Conservation (phyloP, 768 basidiomycete genomes). For the Auricularia cornea region DNA sequence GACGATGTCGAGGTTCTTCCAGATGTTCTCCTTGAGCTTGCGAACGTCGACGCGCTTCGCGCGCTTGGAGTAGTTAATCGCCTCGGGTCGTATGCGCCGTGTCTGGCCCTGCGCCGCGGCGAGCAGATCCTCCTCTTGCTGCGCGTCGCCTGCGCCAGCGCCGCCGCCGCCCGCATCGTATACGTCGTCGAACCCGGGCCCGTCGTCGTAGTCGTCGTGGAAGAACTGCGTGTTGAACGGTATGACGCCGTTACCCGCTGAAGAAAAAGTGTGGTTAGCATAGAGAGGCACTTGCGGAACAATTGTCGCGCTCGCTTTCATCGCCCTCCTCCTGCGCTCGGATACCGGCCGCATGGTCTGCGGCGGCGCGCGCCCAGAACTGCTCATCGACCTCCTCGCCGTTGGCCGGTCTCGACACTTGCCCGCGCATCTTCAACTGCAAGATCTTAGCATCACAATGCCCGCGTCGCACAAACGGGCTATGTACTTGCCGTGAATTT, state of each 20-base stretch:
- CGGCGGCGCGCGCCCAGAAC: constrained; percentile 95
- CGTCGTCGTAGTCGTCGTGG: constrained; percentile 81
- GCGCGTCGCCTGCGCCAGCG: constrained; percentile 39
- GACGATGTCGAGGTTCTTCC: constrained; percentile 83
- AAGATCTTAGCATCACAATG: not conserved
- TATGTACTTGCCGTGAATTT: constrained; percentile 82
- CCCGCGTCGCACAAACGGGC: not conserved
- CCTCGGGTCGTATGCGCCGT: constrained; percentile 75
- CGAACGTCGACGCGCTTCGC: constrained; percentile 96
- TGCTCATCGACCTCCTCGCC: constrained; percentile 88
- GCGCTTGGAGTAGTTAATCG: constrained; percentile 88
- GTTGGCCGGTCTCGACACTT: constrained; percentile 46
- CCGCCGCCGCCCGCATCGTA: constrained; percentile 46
- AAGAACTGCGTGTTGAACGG: constrained; percentile 98
- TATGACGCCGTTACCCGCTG: constrained; percentile 44
- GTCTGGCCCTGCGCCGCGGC: constrained; percentile 70
- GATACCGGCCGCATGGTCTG: constrained; percentile 62
- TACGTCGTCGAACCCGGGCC: constrained; percentile 48
- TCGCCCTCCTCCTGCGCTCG: constrained; percentile 47
- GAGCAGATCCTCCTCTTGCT: constrained; percentile 80
- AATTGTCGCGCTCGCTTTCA: constrained; percentile 40
- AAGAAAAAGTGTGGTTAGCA: constrained; percentile 15
- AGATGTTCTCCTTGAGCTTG: constrained; percentile 95
- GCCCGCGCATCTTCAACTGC: constrained; percentile 86
- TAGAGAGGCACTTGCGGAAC: not conserved